Conservation (phyloP, 495 filamentous ascomycete genomes). For the Aspergillus sparsus region DNA sequence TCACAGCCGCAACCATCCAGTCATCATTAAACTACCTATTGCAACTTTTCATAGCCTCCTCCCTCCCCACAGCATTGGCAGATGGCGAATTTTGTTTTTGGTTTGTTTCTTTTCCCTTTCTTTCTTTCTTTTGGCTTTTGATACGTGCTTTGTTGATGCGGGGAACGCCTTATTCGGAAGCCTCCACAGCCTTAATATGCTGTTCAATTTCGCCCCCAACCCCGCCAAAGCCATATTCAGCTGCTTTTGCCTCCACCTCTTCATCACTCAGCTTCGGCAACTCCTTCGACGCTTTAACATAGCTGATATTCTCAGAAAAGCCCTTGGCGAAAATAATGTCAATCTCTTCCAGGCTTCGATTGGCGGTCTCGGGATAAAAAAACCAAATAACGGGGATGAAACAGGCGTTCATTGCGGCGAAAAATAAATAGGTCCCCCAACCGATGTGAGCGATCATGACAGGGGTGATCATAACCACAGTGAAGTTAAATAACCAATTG, state of each 20-base stretch:
- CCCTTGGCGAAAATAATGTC: slow-evolving; percentile 83
- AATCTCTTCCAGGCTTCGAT: slow-evolving; percentile 74
- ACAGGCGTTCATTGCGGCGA: slow-evolving; percentile 66
- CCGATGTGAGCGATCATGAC: slow-evolving; percentile 66
- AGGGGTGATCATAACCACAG: slow-evolving; percentile 79
- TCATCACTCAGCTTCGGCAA: slow-evolving; percentile 64
- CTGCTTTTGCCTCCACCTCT: slow-evolving; percentile 63
- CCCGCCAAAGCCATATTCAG: slow-evolving; percentile 60
- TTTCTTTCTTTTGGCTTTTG: not conserved
- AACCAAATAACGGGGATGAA: slow-evolving; percentile 76
- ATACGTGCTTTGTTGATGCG: too few relatives aligned
- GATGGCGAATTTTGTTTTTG: not conserved
- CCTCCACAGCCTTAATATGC: slow-evolving; percentile 16
- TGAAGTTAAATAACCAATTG: slow-evolving; percentile 83
- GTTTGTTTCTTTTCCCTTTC: slow-evolving; percentile 3
- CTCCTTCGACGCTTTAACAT: slow-evolving; percentile 69
- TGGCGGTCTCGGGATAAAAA: slow-evolving; percentile 74
- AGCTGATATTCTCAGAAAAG: slow-evolving; percentile 69
- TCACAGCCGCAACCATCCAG: too few relatives aligned
- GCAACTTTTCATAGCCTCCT: too few relatives aligned
- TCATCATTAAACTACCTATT: too few relatives aligned
- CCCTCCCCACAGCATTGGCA: not conserved
- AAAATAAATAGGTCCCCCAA: slow-evolving; percentile 82
- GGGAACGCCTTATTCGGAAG: slow-evolving; percentile 18
- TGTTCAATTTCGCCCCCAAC: slow-evolving; percentile 32